phyloP scores from a whole-genome alignment of 257 asterid genomes.

The Nicotiana attenuata region DNA sequence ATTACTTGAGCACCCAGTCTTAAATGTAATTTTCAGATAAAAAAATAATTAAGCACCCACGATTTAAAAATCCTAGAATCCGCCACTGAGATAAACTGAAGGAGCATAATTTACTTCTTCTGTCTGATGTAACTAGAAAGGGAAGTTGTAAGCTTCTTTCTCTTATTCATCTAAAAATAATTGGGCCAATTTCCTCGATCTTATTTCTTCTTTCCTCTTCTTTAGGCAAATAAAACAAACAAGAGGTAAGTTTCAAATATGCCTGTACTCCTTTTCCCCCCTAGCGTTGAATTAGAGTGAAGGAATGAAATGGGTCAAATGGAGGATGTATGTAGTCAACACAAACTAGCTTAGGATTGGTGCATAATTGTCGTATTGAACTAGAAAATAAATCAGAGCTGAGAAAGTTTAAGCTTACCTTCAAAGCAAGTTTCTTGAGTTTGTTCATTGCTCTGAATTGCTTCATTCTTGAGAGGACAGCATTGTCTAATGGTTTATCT shows the following conservation, averaged over 20 bases:
- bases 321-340: not conserved
- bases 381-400: not conserved
- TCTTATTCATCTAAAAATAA: not conserved
- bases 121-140: not conserved
- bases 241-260: not conserved
- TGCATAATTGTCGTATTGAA: not conserved
- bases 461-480: slow-evolving; percentile 82
- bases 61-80: too few relatives aligned
- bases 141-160: not conserved
- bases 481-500: slow-evolving; percentile 73
- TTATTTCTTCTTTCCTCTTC: not conserved
- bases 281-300: not conserved
- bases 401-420: slow-evolving; percentile 31
- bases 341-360: not conserved
- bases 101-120: not conserved
- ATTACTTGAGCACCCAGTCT: too few relatives aligned
- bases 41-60: too few relatives aligned
- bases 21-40: too few relatives aligned
- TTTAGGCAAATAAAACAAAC: not conserved
- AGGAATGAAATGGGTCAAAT: not conserved
- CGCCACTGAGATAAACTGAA: too few relatives aligned
- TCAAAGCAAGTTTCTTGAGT: slow-evolving; percentile 76
- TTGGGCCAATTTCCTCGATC: slow-evolving; percentile 1
- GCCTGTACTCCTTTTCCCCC: not conserved
- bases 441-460: slow-evolving; percentile 91